Evolutionary conservation across 208 protist genomes (phyloP).

Genomic region (Tritrichomonas musculus): DNA sequence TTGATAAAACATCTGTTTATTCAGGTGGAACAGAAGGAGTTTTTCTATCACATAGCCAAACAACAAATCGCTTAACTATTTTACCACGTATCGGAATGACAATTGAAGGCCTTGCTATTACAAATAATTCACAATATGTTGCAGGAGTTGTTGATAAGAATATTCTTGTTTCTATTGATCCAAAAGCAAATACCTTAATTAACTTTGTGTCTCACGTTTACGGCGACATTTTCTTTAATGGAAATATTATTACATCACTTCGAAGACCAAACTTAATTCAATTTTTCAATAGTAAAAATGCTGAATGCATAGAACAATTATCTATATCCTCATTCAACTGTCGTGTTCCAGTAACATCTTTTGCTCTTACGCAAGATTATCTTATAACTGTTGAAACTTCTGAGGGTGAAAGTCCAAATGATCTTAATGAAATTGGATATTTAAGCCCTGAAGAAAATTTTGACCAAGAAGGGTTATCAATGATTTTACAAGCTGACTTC

Average conservation of each 20-base stretch:
- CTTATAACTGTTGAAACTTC: neutral
- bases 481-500: too few relatives aligned
- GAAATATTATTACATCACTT: neutral
- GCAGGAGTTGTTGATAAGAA: neutral
- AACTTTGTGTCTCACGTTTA: neutral
- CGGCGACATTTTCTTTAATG: neutral
- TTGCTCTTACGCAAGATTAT: neutral
- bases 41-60: neutral
- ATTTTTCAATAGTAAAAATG: neutral
- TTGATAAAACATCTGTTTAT: neutral
- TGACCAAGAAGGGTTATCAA: too few relatives aligned
- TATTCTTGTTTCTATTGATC: neutral
- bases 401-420: neutral
- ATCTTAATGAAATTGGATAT: too few relatives aligned
- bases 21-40: conserved; percentile 25
- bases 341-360: neutral
- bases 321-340: neutral
- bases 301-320: neutral
- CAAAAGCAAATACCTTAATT: neutral
- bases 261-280: conserved; percentile 7
- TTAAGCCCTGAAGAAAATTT: too few relatives aligned
- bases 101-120: neutral
- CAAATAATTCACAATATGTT: neutral
- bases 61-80: neutral
- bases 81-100: neutral